These are phyloP conservation scores for Debaryomyces coudertii DNA, from an alignment of 1,139 yeast species.

Conservation along the genomic window DNA sequence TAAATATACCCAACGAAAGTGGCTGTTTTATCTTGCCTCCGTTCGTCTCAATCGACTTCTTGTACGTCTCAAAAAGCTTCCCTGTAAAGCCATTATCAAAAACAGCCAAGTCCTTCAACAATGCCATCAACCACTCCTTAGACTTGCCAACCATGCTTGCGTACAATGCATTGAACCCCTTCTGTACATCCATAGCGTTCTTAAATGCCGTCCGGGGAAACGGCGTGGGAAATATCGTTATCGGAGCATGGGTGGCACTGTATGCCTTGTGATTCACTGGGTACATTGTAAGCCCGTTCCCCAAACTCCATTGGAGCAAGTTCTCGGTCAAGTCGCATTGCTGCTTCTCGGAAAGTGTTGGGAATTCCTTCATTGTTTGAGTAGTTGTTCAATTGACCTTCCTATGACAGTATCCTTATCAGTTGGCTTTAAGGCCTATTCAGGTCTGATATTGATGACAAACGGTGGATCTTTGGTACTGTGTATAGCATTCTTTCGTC, in stretches of 20 bases:
- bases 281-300: slow-evolving; percentile 79
- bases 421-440: neutral
- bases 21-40: slow-evolving; percentile 57
- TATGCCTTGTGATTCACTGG: slow-evolving; percentile 55
- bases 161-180: slow-evolving; percentile 71
- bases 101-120: slow-evolving; percentile 56
- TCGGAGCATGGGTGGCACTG: slow-evolving; percentile 74
- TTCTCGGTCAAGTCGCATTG: slow-evolving; percentile 39
- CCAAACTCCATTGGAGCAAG: slow-evolving; percentile 73
- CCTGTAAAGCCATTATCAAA: slow-evolving; percentile 84
- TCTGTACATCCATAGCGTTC: slow-evolving; percentile 70
- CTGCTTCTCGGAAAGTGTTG: slow-evolving; percentile 32
- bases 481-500: neutral
- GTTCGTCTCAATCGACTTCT: slow-evolving; percentile 49
- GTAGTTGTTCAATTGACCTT: neutral
- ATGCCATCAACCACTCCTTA: slow-evolving; percentile 61
- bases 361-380: slow-evolving; percentile 25
- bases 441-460: neutral
- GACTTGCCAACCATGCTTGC: slow-evolving; percentile 59
- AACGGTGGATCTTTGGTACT: neutral
- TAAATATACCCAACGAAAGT: slow-evolving; percentile 77
- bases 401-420: neutral
- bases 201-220: slow-evolving; percentile 70
- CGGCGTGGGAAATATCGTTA: slow-evolving; percentile 89
- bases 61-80: slow-evolving; percentile 63